Base-by-base conservation (phyloP, 139 green algal genomes). In the Chlorella sp. region DNA sequence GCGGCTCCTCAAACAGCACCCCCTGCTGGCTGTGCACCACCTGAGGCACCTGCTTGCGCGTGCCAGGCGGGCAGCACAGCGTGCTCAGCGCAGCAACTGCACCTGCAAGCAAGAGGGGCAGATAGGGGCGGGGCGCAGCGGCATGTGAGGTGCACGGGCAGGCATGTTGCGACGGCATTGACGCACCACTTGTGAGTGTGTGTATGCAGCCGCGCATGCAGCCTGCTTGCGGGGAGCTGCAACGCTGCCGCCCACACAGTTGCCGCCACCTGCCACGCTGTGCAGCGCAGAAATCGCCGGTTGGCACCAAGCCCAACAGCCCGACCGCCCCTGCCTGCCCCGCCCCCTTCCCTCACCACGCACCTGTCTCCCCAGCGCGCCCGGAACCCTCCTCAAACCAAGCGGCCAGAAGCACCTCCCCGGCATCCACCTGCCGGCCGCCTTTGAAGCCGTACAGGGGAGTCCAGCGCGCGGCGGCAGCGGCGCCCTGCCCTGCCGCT, bases 1-100 rank as follows among this genome's bases (percentile, higher is more conserved):
- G 86, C 16, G 90, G 90, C 86, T 89, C 88, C 79, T 93, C 89
- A 53, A 87, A 91, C 39, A 91, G 76, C 9, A 37, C 42, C 18
- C 86, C 83, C 39, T 36, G 28, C 19, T 26, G 22, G 73, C 42
- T 68, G 76, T 91, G 89, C 68, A 91, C 64, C 77, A 91, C 83
- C 28, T 36, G 39, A 11, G 89, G 89, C 89, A 83, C 83, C 19
- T 83, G 76, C 64, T 89, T 89, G 60, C 68, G 37, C 0, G 64
- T 81, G 57, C 76, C 83, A 19, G 75, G 61, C n/a, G 66, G 77
- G 61, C 40, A 73, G 85, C 75, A 85, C 48, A 91, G 88, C 66
- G 68, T 82, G 36, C 77, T 90, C 16, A 84, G 18, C 34, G 73
- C 86, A 9, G 22, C 36, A 18, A 39, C 84, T 18, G 39, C 84